Base-by-base conservation (phyloP, 495 filamentous ascomycete species). In the Penicillium ucsense region DNA sequence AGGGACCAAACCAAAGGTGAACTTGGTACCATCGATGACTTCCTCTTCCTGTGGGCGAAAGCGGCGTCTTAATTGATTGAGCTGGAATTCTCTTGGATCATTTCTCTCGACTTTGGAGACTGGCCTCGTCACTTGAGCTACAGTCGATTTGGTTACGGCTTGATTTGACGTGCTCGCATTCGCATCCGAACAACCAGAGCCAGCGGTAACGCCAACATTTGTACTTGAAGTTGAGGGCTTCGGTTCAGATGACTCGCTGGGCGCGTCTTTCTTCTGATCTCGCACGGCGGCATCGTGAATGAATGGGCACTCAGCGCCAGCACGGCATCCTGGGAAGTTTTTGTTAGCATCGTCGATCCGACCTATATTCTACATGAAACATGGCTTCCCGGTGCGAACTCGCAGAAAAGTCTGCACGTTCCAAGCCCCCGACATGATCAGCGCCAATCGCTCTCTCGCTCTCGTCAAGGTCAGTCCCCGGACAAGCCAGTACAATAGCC, bases 31-130 rank as follows among this genome's bases (percentile, higher is more conserved):
- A 43, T 74, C 67, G 33, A 73, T 62, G 45, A 76, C 63, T 7
- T 64, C 66, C 10, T 65, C 68, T 55, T 87, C 79, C 12, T 72
- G 69, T 31, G 85, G 82, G 38, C 71, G 75, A 59, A 80, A 94
- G 8, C 89, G 79, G 32, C 82, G 81, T 54, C 77, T 74, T 46
- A 95, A 61, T 67, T 94, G 89, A 44, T 77, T 76, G 43, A 92
- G 65, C 56, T 94, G 85, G 55, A 90, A 94, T 30, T 74, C 77
- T 47, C 86, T 73, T 9, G 86, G 84, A 59, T 90, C 77, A 35
- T 80, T 75, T 34, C 67, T 56, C 62, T 91, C 84, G 6, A 73
- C 63, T 43, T 74, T 73, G 4, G 88, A 80, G 5, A 84, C 62
- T 7, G 88, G 88, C 51, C 82, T 79, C 46, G 73, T 60, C 28